These are phyloP conservation scores for Coelastrella sp. DNA, from an alignment of 139 green algal genomes.

Conservation along the genomic window DNA sequence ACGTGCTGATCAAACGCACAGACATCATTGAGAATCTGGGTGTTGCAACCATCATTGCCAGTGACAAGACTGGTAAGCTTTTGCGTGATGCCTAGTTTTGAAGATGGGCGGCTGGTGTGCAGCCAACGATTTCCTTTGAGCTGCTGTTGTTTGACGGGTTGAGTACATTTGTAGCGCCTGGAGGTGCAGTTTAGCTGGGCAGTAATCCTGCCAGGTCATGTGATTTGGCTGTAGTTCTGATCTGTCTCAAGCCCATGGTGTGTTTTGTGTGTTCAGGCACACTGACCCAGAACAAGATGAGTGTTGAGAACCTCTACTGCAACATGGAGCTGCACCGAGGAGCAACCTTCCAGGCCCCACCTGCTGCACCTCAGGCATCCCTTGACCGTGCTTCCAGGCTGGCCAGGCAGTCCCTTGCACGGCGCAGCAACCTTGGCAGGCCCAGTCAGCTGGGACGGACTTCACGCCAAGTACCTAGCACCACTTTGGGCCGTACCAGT, in stretches of 20 bases:
- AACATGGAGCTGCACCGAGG: constrained; percentile 54
- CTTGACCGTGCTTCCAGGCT: constrained; percentile 38
- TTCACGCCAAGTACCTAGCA: neutral
- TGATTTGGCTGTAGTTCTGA: too few species aligned
- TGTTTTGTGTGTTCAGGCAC: constrained; percentile 28
- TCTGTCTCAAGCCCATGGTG: too few species aligned
- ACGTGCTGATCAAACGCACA: constrained; percentile 63
- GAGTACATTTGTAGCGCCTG: too few species aligned
- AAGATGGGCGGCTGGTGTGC: neutral
- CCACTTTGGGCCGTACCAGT: neutral
- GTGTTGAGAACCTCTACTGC: constrained; percentile 55
- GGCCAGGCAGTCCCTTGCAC: constrained; percentile 17
- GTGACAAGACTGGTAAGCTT: constrained; percentile 56
- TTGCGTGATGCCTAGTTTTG: neutral
- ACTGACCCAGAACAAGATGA: constrained; percentile 60
- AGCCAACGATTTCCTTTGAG: neutral
- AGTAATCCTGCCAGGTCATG: too few species aligned
- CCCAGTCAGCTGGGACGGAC: neutral
- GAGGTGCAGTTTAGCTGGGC: too few species aligned
- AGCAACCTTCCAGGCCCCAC: constrained; percentile 18
- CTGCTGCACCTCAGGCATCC: constrained; percentile 24
- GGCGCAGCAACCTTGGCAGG: constrained; percentile 25
- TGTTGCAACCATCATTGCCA: constrained; percentile 58
- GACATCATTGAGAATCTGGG: constrained; percentile 63
- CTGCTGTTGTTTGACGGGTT: neutral